Conservation (phyloP, 495 filamentous ascomycete genomes). For the Penicillium roqueforti region DNA sequence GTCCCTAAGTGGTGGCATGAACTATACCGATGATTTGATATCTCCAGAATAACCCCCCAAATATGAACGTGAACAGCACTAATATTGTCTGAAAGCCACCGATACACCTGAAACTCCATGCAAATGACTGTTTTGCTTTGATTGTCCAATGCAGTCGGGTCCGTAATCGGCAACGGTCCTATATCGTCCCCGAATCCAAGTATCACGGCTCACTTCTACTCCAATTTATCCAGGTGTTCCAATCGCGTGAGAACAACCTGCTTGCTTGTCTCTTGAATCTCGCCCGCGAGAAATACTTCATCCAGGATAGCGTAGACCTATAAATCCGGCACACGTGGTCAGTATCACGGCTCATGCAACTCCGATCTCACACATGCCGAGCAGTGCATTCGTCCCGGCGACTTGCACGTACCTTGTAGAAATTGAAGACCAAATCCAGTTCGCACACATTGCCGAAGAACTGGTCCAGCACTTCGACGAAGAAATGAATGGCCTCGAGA, state of each 20-base stretch:
- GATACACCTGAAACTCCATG: conserved; percentile 23
- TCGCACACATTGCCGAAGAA: conserved; percentile 99
- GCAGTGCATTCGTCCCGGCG: background rate
- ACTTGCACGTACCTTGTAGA: conserved; percentile 64
- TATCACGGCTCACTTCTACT: conserved; percentile 43
- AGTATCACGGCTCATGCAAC: conserved; percentile 2
- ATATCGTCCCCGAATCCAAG: background rate
- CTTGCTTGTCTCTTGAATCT: conserved; percentile 97
- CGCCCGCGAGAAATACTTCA: conserved; percentile 93
- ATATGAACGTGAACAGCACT: conserved; percentile 7
- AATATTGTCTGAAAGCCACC: conserved; percentile 8
- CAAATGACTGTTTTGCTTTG: conserved; percentile 14
- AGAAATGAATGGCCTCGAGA: conserved; percentile 97
- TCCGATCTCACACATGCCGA: background rate
- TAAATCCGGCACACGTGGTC: conserved; percentile 4
- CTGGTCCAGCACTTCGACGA: conserved; percentile 95
- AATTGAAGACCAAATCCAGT: conserved; percentile 98
- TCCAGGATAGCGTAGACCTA: conserved; percentile 98
- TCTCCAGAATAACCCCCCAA: conserved; percentile 3
- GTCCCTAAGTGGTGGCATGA: conserved; percentile 20
- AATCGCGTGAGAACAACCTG: conserved; percentile 92
- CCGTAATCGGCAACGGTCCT: conserved; percentile 12
- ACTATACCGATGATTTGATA: conserved; percentile 4
- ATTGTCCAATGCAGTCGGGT: conserved; percentile 1
- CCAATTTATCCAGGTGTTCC: conserved; percentile 95